phyloP scores from a whole-genome alignment of 2,329 filamentous ascomycete species.

The Davidsoniella virescens region DNA sequence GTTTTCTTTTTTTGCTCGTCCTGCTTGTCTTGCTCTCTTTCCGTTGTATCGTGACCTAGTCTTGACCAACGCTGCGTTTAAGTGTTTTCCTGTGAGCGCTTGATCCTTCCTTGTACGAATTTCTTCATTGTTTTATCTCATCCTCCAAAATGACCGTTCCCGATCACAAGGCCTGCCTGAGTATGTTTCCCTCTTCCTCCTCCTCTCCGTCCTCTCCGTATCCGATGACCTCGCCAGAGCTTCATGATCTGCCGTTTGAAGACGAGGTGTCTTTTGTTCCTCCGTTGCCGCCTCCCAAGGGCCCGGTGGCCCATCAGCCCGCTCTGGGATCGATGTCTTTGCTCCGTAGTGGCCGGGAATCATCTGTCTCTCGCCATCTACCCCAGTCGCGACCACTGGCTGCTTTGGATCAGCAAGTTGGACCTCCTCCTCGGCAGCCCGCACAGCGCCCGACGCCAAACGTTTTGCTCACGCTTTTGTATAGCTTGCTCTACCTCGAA shows the following conservation, averaged over 20 bases:
- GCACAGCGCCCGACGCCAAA: conserved; percentile 3
- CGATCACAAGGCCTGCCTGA: conserved; percentile 45
- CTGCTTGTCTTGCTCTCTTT: conserved; percentile 7
- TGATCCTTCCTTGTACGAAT: conserved; percentile 10
- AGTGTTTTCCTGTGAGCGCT: conserved; percentile 9
- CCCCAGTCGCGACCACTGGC: background rate
- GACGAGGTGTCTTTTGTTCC: background rate
- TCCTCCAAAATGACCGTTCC: conserved; percentile 26
- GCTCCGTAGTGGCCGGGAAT: background rate
- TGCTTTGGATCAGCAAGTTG: background rate
- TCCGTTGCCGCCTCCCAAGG: conserved; percentile 4
- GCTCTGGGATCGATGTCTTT: background rate
- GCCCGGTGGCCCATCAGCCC: background rate
- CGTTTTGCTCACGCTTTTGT: conserved; percentile 29
- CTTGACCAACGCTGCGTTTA: conserved; percentile 7
- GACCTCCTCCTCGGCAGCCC: background rate
- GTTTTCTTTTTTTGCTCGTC: background rate
- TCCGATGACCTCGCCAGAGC: background rate
- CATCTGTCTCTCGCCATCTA: background rate
- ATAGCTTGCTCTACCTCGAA: conserved; percentile 39
- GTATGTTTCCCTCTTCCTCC: conserved; percentile 34
- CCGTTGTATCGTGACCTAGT: conserved; percentile 6
- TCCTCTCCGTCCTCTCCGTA: conserved; percentile 34
- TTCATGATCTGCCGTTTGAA: background rate
- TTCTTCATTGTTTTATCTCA: conserved; percentile 12